Base-by-base conservation (phyloP, 352 stramenopile genomes). In the Paralagenidium karlingii region DNA sequence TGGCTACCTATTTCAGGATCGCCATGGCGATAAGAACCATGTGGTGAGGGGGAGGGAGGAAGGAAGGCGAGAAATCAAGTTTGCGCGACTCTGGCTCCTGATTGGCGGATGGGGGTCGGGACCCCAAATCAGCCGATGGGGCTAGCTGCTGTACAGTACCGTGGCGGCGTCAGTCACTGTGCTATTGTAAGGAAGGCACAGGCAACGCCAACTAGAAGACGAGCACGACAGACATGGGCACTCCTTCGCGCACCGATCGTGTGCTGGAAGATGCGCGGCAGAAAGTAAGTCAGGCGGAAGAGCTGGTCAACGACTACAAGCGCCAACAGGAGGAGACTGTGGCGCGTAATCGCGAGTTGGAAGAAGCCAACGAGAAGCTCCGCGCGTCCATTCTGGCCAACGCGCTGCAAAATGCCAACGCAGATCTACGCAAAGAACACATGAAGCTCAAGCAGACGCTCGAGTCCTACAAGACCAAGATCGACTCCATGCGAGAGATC, bases 391-490 rank as follows among this genome's bases (percentile, higher is more conserved):
- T 91, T 44, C 56, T 87, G 15, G 70, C 53, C 45, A 74, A 83
- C 45, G 74, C 75, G 24, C 55, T 87, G 25, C 64, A 86, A 42
- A 74, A 83, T 44, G 77, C 77, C 18, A 87, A 64, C 53, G 60
- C 74, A 11, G 77, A 91, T 45, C 53, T 88, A 28, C 71, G 75
- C 20, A 74, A 74, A 24, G 77, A 91, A 45, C 73, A 91, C 39
- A 63, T 82, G 47, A 74, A 87, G 52, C 55, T 91, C 38, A 73
- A 74, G 8, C 77, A 91, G 59, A 87, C 75, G 30, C 59, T 90
- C 12, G 71, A 88, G 45, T 87, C 74, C 58, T 86, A 84, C 55
- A 74, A 91, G 65, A 78, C 53, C 57, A 91, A 91, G 58, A 86
- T 91, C 52, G 76, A 88, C 53, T 74, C 85, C 47, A 86, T 87